Base-by-base conservation (phyloP, 2,329 filamentous ascomycete species). In the Pseudocercospora cruenta region DNA sequence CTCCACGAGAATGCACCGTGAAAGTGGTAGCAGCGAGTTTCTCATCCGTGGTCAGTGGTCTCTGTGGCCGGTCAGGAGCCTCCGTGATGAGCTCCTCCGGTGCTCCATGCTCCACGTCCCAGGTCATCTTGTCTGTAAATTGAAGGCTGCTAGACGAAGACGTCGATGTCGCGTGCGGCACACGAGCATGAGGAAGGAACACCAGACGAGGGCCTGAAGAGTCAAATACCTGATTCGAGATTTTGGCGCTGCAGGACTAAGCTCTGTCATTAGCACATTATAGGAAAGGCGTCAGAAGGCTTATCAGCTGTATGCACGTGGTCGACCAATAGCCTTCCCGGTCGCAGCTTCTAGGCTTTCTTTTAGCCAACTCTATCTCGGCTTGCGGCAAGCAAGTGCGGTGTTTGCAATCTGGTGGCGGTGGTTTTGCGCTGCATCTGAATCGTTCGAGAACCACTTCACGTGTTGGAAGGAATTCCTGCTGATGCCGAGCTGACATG, bases 21-120 rank as follows among this genome's bases (percentile, higher is more conserved):
- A 14, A 58, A 1, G 43, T 70, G 4, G 74, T 74, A 9, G 70
- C 69, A 4, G 69, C 73, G 2, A 74, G 68, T 66, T 77, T 77
- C 63, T 77, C 75, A 16, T 72, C 69, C 16, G 72, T 65, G 2
- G 70, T 73, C 43, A 76, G 62, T 19, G 73, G 71, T n/a, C 72
- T 71, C 60, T 72, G 72, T 1, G 65, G 68, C 4, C 60, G 62
- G 24, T 61, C 28, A 28, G 54, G 26, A 5, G 47, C 24, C 21
- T 63, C 61, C 1, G 67, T 65, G n/a, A 68, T 62, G 62, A 70
- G 16, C 58, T 71, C 66, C 39, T 71, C 66, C 1, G 72, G 65
- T 12, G 67, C 58, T 49, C 70, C 71, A 65, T 72, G 71, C 24
- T 71, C 69, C 28, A 64, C 63, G 45, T 72, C 70, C 67, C 67